phyloP scores from a whole-genome alignment of 306 rosid species.

The Sesbania bispinosa region DNA sequence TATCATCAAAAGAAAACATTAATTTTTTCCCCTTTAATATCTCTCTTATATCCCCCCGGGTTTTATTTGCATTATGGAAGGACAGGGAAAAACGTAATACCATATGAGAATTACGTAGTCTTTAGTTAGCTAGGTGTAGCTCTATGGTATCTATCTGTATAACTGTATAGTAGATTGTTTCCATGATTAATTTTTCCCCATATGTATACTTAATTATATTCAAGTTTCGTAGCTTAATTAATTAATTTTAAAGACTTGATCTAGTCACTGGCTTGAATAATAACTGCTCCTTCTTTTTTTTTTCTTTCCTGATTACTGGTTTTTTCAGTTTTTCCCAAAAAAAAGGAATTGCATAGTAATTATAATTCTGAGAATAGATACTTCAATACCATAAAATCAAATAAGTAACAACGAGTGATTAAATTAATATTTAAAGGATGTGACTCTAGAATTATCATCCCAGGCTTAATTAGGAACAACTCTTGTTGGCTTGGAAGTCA shows the following conservation, averaged over 20 bases:
- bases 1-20: constrained; percentile 24
- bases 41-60: not conserved
- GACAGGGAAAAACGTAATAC: constrained; percentile 20
- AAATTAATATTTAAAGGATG: not conserved
- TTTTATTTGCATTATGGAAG: constrained; percentile 28
- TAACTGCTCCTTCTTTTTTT: too few relatives aligned
- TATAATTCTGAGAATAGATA: too few relatives aligned
- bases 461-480: not conserved
- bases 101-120: constrained; percentile 35
- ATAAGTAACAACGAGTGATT: not conserved
- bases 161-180: constrained; percentile 62
- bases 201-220: constrained; percentile 23
- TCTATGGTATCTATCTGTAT: constrained; percentile 35
- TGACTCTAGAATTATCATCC: not conserved
- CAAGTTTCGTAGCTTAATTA: constrained; percentile 22
- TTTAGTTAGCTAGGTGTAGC: constrained; percentile 26
- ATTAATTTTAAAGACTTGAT: not conserved
- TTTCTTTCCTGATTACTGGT: too few relatives aligned
- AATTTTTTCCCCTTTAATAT: not conserved
- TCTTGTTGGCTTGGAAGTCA: not conserved
- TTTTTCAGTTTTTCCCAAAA: too few relatives aligned
- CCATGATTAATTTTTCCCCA: not conserved
- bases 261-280: too few relatives aligned
- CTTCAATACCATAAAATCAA: not conserved
- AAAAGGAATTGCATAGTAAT: too few relatives aligned